Evolutionary conservation across 768 basidiomycete genomes (phyloP).

Genomic region (Tylopilus rubrobrunneus): DNA sequence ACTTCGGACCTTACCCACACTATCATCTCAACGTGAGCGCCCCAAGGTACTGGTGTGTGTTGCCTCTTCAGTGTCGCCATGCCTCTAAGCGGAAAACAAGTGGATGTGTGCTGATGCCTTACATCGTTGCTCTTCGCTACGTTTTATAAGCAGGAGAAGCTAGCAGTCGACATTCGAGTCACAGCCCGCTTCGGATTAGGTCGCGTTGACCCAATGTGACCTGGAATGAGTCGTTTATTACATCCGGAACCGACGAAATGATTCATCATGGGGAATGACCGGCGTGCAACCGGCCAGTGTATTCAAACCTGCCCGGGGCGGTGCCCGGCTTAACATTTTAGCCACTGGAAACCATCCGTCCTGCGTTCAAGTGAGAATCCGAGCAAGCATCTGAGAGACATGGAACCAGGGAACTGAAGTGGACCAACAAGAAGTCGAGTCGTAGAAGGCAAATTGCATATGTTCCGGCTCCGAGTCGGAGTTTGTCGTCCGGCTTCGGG

Average conservation of each 20-base stretch:
- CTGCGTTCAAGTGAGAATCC: neutral
- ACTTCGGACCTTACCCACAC: constrained; percentile 15
- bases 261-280: neutral
- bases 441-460: too few relatives aligned
- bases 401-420: neutral
- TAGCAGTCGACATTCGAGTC: constrained; percentile 6
- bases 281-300: too few relatives aligned
- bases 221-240: constrained; percentile 11
- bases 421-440: too few relatives aligned
- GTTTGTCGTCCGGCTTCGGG: neutral
- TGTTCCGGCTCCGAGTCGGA: too few relatives aligned
- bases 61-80: constrained; percentile 22
- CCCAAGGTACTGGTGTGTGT: constrained; percentile 9
- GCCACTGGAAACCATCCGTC: neutral
- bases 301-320: neutral
- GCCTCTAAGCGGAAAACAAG: neutral
- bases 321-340: neutral
- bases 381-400: neutral
- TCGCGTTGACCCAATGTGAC: constrained; percentile 8
- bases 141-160: constrained; percentile 12
- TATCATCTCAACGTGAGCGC: neutral
- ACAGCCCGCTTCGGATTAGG: constrained; percentile 1
- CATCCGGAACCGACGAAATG: neutral
- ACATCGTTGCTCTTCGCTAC: neutral
- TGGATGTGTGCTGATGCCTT: neutral